Conservation (phyloP, 1,284 basidiomycete species). For the Melanopsichium pennsylvanicum region DNA sequence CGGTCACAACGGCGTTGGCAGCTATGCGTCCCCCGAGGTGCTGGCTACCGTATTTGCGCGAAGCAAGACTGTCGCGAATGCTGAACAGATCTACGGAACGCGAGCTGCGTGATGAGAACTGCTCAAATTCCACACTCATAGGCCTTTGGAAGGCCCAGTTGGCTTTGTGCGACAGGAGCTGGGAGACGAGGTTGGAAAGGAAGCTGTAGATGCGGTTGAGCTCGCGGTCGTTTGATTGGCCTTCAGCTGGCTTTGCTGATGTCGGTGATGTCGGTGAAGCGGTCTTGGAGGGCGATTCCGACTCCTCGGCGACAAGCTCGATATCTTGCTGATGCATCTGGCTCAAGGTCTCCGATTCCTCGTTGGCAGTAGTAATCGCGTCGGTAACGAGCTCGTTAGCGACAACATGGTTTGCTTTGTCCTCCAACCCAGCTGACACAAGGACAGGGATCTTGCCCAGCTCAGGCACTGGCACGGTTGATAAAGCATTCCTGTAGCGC, state of each 20-base stretch:
- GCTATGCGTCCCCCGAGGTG: conserved; percentile 32
- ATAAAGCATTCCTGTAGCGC: conserved; percentile 9
- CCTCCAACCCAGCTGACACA: no score
- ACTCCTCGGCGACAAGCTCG: background rate
- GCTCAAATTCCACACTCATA: conserved; percentile 36
- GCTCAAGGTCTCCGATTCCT: background rate
- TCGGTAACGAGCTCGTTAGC: background rate
- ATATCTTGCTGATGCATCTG: background rate
- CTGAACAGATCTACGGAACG: conserved; percentile 41
- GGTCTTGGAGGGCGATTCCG: background rate
- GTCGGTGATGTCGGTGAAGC: background rate
- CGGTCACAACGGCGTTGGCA: conserved; percentile 41
- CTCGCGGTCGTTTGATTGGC: conserved; percentile 19
- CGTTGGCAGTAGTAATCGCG: background rate
- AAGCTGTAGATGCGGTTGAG: conserved; percentile 38
- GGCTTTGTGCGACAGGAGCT: conserved; percentile 41
- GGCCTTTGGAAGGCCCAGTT: conserved; percentile 40
- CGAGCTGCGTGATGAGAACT: conserved; percentile 37
- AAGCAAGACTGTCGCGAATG: conserved; percentile 32
- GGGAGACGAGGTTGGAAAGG: conserved; percentile 36
- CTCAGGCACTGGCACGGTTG: conserved; percentile 8
- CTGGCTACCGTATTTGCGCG: conserved; percentile 37
- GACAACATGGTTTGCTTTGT: no score
- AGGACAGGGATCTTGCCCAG: conserved; percentile 3
- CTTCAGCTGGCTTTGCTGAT: conserved; percentile 1